phyloP scores from a whole-genome alignment of 2,329 filamentous ascomycete species.

The Neocatenulostroma microsporum region DNA sequence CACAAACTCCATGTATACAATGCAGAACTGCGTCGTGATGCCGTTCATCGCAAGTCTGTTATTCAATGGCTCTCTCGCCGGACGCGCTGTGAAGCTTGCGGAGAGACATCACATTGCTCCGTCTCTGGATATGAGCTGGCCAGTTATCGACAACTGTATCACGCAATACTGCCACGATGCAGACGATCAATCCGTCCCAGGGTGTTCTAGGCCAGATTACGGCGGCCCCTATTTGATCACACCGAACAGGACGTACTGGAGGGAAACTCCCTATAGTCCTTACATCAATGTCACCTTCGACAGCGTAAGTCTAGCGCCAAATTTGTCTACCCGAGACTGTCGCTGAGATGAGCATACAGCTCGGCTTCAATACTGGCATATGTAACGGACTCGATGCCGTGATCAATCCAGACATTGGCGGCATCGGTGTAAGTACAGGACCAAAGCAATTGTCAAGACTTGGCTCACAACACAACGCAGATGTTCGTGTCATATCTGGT shows the following conservation, averaged over 20 bases:
- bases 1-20: conserved; percentile 4
- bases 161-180: conserved; percentile 6
- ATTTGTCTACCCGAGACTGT: too few relatives aligned
- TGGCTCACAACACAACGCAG: too few relatives aligned
- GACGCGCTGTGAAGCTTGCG: conserved; percentile 3
- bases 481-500: conserved; percentile 14
- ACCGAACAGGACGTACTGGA: too few relatives aligned
- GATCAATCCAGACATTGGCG: conserved; percentile 14
- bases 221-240: too few relatives aligned
- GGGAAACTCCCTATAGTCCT: too few relatives aligned
- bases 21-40: conserved; percentile 10
- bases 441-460: too few relatives aligned
- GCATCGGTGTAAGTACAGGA: conserved; percentile 9
- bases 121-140: conserved; percentile 5
- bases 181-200: not conserved
- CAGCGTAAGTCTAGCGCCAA: too few relatives aligned
- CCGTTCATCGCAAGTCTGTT: conserved; percentile 6
- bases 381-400: conserved; percentile 9
- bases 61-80: conserved; percentile 1
- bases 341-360: too few relatives aligned
- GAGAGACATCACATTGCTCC: conserved; percentile 5
- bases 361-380: conserved; percentile 5
- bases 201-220: too few relatives aligned
- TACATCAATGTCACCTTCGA: too few relatives aligned
- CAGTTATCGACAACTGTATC: conserved; percentile 10